phyloP scores from a whole-genome alignment of 2,329 filamentous ascomycete genomes.

The Aschersonia sp. region DNA sequence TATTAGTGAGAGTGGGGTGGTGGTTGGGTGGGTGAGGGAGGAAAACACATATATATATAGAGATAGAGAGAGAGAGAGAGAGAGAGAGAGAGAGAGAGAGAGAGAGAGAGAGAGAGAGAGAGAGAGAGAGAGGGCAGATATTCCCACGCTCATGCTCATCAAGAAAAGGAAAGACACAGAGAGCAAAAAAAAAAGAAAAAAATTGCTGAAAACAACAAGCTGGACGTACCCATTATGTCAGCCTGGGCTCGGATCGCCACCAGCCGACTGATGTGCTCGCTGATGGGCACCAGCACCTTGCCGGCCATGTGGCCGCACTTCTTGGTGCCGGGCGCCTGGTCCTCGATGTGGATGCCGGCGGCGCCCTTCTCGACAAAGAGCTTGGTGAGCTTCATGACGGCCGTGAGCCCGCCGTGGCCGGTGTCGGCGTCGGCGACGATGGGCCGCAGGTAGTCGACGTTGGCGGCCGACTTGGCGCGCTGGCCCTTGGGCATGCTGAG shows the following conservation, averaged over 20 bases:
- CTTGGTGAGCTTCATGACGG: constrained; percentile 98
- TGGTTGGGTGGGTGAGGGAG: too few relatives aligned
- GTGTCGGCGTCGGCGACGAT: constrained; percentile 97
- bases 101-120: background rate
- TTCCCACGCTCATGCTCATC: too few relatives aligned
- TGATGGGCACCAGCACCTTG: constrained; percentile 92
- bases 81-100: too few relatives aligned
- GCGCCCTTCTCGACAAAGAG: constrained; percentile 93
- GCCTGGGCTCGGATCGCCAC: constrained; percentile 95
- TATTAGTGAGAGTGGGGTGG: too few relatives aligned
- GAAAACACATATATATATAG: too few relatives aligned
- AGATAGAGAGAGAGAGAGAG: too few relatives aligned
- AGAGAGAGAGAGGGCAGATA: background rate
- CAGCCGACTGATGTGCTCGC: constrained; percentile 94
- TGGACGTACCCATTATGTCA: constrained; percentile 75
- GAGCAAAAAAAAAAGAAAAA: background rate
- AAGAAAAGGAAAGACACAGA: background rate
- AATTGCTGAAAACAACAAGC: background rate
- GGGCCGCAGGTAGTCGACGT: constrained; percentile 86
- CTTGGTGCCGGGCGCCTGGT: constrained; percentile 95
- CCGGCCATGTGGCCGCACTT: constrained; percentile 99
- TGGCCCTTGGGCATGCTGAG: constrained; percentile 59
- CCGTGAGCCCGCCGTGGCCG: constrained; percentile 92
- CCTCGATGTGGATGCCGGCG: constrained; percentile 96
- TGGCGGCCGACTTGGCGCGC: constrained; percentile 51